These are phyloP conservation scores for Monosporascus sp. DNA, from an alignment of 2,329 filamentous ascomycete species.

Conservation along the genomic window DNA sequence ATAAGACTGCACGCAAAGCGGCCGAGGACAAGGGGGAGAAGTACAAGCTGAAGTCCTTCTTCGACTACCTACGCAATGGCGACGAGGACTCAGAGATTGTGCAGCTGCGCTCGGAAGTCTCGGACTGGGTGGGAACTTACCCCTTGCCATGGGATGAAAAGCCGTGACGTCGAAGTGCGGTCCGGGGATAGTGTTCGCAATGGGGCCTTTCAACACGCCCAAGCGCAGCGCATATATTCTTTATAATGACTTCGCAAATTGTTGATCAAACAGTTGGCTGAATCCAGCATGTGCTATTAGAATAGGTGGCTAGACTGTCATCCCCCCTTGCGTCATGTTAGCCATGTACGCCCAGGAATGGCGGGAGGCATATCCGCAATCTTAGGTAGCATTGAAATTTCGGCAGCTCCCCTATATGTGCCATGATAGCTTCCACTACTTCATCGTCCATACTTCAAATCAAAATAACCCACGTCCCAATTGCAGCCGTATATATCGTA, in stretches of 20 bases:
- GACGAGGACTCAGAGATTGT: slow-evolving; percentile 66
- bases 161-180: slow-evolving; percentile 17
- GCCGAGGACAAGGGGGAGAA: slow-evolving; percentile 64
- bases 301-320: no score
- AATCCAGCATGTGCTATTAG: no score
- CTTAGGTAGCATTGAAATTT: not conserved
- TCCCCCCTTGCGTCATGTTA: not conserved
- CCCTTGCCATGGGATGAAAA: slow-evolving; percentile 60
- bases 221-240: not conserved
- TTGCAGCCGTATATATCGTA: no score
- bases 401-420: not conserved
- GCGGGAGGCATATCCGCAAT: not conserved
- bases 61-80: slow-evolving; percentile 63
- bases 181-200: not conserved
- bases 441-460: not conserved
- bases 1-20: slow-evolving; percentile 67
- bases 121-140: slow-evolving; percentile 73
- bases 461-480: no score
- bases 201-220: not conserved
- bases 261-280: not conserved
- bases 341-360: not conserved
- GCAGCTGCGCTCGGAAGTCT: slow-evolving; percentile 68
- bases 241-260: not conserved
- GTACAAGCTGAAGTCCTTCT: slow-evolving; percentile 62
- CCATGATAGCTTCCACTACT: not conserved